phyloP scores from a whole-genome alignment of 805 yeast genomes.

The Candida montana region DNA sequence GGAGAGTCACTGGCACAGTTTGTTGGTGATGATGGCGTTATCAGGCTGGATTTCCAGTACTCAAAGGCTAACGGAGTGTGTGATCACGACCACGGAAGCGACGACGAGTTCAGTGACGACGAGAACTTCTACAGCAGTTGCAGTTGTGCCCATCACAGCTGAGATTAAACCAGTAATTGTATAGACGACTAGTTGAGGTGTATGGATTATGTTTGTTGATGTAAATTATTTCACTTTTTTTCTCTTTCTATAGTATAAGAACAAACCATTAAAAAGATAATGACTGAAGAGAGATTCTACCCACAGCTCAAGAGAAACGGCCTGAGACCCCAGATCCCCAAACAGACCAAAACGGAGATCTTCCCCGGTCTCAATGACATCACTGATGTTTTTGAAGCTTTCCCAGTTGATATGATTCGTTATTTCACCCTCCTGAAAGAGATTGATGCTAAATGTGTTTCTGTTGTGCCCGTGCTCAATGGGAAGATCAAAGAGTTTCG shows the following conservation, averaged over 20 bases:
- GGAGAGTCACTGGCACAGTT: constrained; percentile 14
- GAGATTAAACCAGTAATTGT: no score
- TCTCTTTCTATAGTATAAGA: no score
- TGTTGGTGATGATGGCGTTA: constrained; percentile 10
- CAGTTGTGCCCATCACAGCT: constrained; percentile 22
- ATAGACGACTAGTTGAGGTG: no score
- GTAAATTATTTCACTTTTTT: background rate
- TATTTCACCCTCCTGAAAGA: constrained; percentile 87
- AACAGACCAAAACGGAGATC: constrained; percentile 31
- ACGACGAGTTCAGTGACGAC: constrained; percentile 22
- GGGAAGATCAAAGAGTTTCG: constrained; percentile 46
- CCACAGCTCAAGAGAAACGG: background rate
- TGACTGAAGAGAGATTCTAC: background rate
- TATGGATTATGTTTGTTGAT: no score
- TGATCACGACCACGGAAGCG: constrained; percentile 9
- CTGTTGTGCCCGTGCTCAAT: constrained; percentile 63
- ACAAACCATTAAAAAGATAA: background rate
- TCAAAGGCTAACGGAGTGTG: constrained; percentile 6
- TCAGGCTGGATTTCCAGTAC: constrained; percentile 19
- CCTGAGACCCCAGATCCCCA: constrained; percentile 12
- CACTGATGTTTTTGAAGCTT: constrained; percentile 84
- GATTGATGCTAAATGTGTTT: constrained; percentile 89
- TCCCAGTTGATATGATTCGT: constrained; percentile 76
- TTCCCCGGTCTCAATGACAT: constrained; percentile 90
- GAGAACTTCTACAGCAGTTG: constrained; percentile 23